Base-by-base conservation (phyloP, 306 rosid species). In the Quercus ilex region DNA sequence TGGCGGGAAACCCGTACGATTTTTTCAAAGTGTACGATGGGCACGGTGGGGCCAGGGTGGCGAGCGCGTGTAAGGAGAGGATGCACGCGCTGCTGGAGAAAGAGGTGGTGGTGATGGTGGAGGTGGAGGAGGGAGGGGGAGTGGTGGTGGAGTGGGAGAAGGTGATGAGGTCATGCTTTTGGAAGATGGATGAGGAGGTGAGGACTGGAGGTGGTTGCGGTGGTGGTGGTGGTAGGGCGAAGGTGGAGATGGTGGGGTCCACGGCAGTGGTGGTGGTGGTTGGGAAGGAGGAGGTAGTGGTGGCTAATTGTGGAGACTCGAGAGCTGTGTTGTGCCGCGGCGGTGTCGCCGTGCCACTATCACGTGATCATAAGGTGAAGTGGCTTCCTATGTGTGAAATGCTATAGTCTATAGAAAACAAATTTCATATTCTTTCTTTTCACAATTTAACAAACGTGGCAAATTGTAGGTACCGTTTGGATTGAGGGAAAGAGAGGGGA, bases 21-120 rank as follows among this genome's bases (percentile, higher is more conserved):
- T 88, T 89, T 73, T 93, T 88, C 14, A 90, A 86, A 0, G 91
- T 91, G 60, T 91, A 87, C 26, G 96, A 93, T 14, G 97, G 92
- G 0, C 96, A 93, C 49, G 92, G 90, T 0, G 91, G 91, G 7
- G 68, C 79, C 13, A 5, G 23, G 19, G 95, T 91, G 78, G 90
- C 97, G 4, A 78, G 83, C 31, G 87, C 89, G 7, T 93, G 96
- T 74, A 87, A 85, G 3, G 89, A 91, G 26, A 89, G 86, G 82
- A 31, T 93, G 64, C 94, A 91, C 74, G 11, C 63, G 71, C 25
- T 89, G 77, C n/a, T 93, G 79, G 91, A 79, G 30, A 82, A 87
- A 74, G 90, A 89, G 73, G 33, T 86, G 70, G 74, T 35, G 23
- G 19, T 58, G 35, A 71, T 35, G 23, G 19, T 58, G 33, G 73